Percentiles rank a stretch among this genome's conserved stretches.
phyloP scores from a whole-genome alignment of 2,329 filamentous ascomycete species.

The Epichloe brachyelytri region DNA sequence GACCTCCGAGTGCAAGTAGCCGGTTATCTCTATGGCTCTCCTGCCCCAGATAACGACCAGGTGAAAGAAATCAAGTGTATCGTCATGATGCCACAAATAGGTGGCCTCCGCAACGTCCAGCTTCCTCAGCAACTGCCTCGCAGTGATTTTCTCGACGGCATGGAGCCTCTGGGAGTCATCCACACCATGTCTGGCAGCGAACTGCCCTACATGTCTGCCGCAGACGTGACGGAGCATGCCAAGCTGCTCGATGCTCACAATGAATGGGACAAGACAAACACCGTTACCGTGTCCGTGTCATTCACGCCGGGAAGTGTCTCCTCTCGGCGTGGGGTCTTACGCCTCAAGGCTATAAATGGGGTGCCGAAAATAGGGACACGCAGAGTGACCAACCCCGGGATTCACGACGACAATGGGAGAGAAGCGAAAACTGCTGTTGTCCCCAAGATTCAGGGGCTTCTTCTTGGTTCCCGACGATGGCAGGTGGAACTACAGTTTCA shows the following conservation, averaged over 20 bases:
- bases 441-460: slow-evolving; percentile 86
- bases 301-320: slow-evolving; percentile 97
- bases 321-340: slow-evolving; percentile 88
- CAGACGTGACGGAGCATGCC: slow-evolving; percentile 88
- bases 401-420: slow-evolving; percentile 88
- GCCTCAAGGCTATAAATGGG: slow-evolving; percentile 90
- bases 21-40: slow-evolving; percentile 86
- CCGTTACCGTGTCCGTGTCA: slow-evolving; percentile 85
- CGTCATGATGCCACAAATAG: slow-evolving; percentile 94
- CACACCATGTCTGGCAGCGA: slow-evolving; percentile 94
- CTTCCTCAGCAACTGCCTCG: slow-evolving; percentile 81
- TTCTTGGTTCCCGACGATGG: slow-evolving; percentile 88
- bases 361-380: slow-evolving; percentile 85
- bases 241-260: slow-evolving; percentile 72
- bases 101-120: slow-evolving; percentile 82
- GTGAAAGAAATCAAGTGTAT: slow-evolving; percentile 96
- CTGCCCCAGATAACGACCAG: slow-evolving; percentile 85
- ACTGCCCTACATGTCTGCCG: slow-evolving; percentile 88
- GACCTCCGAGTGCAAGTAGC: slow-evolving; percentile 94
- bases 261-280: slow-evolving; percentile 62
- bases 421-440: slow-evolving; percentile 87
- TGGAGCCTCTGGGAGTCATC: slow-evolving; percentile 89
- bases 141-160: slow-evolving; percentile 72
- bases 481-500: slow-evolving; percentile 97
- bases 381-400: slow-evolving; percentile 82